Percentiles rank a stretch among this genome's conserved stretches.
Conservation (phyloP, 2,329 filamentous ascomycete species). For the Calonectria naviculata region DNA sequence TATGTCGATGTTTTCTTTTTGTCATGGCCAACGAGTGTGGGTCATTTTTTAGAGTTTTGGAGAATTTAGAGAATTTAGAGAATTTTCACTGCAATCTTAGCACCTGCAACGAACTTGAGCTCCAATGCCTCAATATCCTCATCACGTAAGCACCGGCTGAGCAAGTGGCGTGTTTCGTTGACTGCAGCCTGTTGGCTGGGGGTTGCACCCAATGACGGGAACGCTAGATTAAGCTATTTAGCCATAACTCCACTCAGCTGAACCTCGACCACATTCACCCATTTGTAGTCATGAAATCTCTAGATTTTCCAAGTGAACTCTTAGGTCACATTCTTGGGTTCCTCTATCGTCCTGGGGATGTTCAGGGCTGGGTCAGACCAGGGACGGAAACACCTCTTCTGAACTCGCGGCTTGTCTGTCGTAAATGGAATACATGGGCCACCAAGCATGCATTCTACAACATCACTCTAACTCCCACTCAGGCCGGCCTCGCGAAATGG, state of each 20-base stretch:
- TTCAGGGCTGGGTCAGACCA: background rate
- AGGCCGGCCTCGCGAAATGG: background rate
- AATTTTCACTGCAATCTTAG: too few relatives aligned
- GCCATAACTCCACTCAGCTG: too few relatives aligned
- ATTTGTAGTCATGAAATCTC: background rate
- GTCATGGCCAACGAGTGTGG: too few relatives aligned
- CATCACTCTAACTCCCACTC: background rate
- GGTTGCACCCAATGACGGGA: too few relatives aligned
- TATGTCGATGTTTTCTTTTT: too few relatives aligned
- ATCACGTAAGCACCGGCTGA: too few relatives aligned
- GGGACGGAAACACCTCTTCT: background rate
- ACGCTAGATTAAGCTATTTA: background rate
- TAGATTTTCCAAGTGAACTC: background rate
- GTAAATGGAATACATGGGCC: slow-evolving; percentile 8
- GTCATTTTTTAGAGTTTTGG: too few relatives aligned
- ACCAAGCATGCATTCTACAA: slow-evolving; percentile 1
- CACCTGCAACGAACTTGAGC: too few relatives aligned
- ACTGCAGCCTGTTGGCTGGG: too few relatives aligned
- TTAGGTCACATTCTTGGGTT: background rate
- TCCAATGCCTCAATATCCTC: too few relatives aligned
- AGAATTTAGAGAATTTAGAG: too few relatives aligned
- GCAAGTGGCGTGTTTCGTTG: too few relatives aligned
- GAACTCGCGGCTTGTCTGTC: slow-evolving; percentile 16
- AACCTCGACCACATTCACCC: background rate
- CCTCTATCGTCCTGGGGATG: background rate